Conservation (phyloP, 2,329 filamentous ascomycete genomes). For the Leptographium flavum region DNA sequence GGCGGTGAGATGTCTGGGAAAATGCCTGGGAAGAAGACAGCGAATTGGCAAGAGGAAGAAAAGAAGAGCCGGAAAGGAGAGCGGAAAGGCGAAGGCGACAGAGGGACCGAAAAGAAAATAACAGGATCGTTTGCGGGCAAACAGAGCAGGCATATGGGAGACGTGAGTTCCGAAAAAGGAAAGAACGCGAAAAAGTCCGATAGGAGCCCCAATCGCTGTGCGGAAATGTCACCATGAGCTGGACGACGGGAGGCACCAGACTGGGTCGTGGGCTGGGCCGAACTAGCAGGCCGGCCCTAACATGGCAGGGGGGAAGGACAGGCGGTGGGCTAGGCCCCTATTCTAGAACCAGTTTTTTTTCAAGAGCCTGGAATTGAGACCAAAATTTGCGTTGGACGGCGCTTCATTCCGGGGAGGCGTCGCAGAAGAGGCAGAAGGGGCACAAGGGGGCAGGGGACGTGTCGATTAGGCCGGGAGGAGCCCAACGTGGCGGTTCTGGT, state of each 20-base stretch:
- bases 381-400: too few species aligned
- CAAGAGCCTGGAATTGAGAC: too few species aligned
- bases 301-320: neutral
- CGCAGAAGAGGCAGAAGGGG: too few species aligned
- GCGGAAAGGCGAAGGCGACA: neutral
- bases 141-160: constrained; percentile 1
- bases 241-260: neutral
- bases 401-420: too few species aligned
- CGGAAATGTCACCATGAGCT: neutral
- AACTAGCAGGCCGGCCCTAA: neutral
- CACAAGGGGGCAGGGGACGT: too few species aligned
- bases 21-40: too few species aligned
- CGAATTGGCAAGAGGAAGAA: neutral
- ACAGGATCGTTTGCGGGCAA: neutral
- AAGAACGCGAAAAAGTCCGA: neutral
- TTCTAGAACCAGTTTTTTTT: neutral
- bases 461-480: too few species aligned
- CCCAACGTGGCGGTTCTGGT: too few species aligned
- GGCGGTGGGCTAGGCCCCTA: neutral
- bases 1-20: too few species aligned
- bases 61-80: neutral
- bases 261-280: neutral
- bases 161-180: constrained; percentile 1
- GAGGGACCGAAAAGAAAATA: neutral
- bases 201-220: neutral